Percentiles rank a stretch among this genome's conserved stretches.
Conservation (phyloP, 2,329 filamentous ascomycete species). For the Ascochyta clinopodiicola region DNA sequence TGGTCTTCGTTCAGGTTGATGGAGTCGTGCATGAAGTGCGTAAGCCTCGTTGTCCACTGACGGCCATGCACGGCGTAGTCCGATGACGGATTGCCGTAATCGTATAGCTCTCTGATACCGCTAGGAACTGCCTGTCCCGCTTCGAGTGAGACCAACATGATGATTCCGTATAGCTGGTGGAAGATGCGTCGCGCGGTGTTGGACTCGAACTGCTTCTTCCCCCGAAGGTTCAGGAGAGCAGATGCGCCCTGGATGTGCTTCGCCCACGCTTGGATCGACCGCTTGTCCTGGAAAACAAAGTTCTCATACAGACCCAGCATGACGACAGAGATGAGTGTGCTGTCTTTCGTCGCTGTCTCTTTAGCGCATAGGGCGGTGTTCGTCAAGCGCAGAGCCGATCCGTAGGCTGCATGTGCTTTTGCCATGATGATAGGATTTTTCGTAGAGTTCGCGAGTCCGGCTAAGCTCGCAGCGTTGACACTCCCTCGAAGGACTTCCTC, state of each 20-base stretch:
- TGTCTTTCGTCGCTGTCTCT: slow-evolving; percentile 30
- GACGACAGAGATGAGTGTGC: slow-evolving; percentile 39
- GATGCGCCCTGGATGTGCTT: slow-evolving; percentile 44
- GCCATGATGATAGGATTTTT: slow-evolving; percentile 32
- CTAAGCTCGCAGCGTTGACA: slow-evolving; percentile 33
- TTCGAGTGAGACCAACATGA: slow-evolving; percentile 33
- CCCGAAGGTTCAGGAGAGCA: slow-evolving; percentile 41
- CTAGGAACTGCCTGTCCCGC: slow-evolving; percentile 23
- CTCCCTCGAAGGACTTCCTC: slow-evolving; percentile 31
- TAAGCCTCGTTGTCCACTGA: slow-evolving; percentile 27
- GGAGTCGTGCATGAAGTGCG: slow-evolving; percentile 29
- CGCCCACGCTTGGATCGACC: slow-evolving; percentile 40
- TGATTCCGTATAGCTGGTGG: slow-evolving; percentile 37
- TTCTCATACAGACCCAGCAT: slow-evolving; percentile 46
- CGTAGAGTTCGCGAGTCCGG: slow-evolving; percentile 32
- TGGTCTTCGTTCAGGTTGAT: slow-evolving; percentile 31
- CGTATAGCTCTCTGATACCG: slow-evolving; percentile 32
- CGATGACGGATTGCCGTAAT: slow-evolving; percentile 14
- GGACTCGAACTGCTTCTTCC: slow-evolving; percentile 31
- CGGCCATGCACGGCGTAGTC: slow-evolving; percentile 33
- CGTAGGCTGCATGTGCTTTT: slow-evolving; percentile 35
- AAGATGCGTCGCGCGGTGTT: slow-evolving; percentile 34
- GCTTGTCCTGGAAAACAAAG: slow-evolving; percentile 33
- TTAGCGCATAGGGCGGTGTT: slow-evolving; percentile 30
- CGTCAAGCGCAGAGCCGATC: slow-evolving; percentile 30